Conservation (phyloP, 306 rosid genomes). For the Arachis hypogaea region DNA sequence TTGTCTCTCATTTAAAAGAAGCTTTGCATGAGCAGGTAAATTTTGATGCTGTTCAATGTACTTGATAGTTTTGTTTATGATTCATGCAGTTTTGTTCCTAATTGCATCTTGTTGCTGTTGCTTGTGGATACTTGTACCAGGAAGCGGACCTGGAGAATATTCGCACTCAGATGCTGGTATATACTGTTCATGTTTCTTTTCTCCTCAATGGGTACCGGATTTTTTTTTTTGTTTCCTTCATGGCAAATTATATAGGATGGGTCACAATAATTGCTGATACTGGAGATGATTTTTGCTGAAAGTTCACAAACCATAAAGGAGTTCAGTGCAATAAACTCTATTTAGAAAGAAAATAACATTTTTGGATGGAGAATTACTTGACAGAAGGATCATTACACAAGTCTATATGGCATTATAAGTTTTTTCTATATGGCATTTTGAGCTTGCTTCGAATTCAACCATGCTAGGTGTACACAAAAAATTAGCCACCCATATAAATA, state of each 20-base stretch:
- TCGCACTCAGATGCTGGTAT: slow-evolving; percentile 93
- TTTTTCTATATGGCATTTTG: slow-evolving; percentile 9
- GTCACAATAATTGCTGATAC: slow-evolving; percentile 10
- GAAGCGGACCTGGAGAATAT: slow-evolving; percentile 86
- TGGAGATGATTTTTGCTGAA: not conserved
- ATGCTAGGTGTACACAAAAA: too few relatives aligned
- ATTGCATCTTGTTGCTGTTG: slow-evolving; percentile 18
- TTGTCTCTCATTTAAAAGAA: slow-evolving; percentile 84
- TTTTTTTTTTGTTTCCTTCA: not conserved
- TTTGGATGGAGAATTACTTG: slow-evolving; percentile 25
- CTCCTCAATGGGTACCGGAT: not conserved
- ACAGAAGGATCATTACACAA: slow-evolving; percentile 11
- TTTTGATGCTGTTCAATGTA: not conserved
- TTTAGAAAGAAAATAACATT: slow-evolving; percentile 20
- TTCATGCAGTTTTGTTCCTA: slow-evolving; percentile 15
- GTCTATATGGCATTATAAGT: not conserved
- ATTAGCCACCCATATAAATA: too few relatives aligned
- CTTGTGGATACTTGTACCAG: slow-evolving; percentile 48
- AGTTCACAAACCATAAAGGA: slow-evolving; percentile 11
- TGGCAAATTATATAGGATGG: not conserved
- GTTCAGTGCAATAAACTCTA: slow-evolving; percentile 11
- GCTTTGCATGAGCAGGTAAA: slow-evolving; percentile 82
- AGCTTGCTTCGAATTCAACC: slow-evolving; percentile 5
- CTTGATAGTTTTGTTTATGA: slow-evolving; percentile 2
- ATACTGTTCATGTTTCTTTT: slow-evolving; percentile 27